Base-by-base conservation (phyloP, 352 stramenopile species). In the Pythium utonaiense region DNA sequence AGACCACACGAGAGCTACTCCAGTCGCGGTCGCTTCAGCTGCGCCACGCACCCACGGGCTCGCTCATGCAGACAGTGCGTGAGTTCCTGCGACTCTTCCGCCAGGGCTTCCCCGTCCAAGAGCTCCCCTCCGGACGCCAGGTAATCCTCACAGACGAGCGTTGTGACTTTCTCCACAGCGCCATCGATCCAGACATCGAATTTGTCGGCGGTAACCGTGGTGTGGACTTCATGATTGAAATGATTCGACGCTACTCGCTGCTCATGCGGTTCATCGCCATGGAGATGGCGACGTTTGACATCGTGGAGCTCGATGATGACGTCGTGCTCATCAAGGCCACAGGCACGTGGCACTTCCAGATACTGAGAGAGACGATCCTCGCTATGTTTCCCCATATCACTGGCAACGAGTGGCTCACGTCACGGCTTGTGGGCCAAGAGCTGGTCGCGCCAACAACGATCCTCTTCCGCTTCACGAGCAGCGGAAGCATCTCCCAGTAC, bases 311-410 rank as follows among this genome's bases (percentile, higher is more conserved):
- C 0, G 70, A 78, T 14, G 69, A 78, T 52, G 38, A 38, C 21
- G 40, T 54, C 7, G 73, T 84, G 44, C 25, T 79, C 3, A 69
- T 84, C 25, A 58, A 47, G 3, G 69, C 73, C 38, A 68, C 50
- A 12, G 70, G 67, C 6, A 54, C 48, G 13, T 44, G 78, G 42
- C 61, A 56, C 28, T 79, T 85, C 42, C 71, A 81, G 57, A 74
- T 85, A 31, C 56, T 85, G 9, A 53, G 66, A 19, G 75, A 72
- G 40, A 82, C 75, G 21, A 77, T 84, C 44, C 60, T 65, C 8
- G 70, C 62, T 13, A 60, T 85, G 30, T 80, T 82, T 36, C 75
- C 75, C 1, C 75, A 85, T 25, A 40, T 80, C 31, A 47, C 80
- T 16, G 60, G 71, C 47, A 64, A 81, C 51, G 66, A 78, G 33